A percentile compares a stretch with the other conserved stretches of the same genome.
Evolutionary conservation across 2,329 filamentous ascomycete genomes (phyloP).

Genomic region (Colletotrichum somersetense): DNA sequence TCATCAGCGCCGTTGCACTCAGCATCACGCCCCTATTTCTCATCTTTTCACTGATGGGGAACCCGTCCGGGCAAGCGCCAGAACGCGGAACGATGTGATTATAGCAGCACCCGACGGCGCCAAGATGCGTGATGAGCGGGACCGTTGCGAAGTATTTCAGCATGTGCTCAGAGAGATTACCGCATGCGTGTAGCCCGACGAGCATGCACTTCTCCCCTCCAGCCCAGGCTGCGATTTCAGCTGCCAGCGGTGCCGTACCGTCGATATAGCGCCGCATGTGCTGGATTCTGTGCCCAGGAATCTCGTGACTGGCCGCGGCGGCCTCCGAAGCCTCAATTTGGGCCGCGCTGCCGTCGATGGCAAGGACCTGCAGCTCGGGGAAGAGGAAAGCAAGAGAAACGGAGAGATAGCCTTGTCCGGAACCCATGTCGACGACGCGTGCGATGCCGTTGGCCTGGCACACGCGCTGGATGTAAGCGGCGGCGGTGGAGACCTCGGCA

Average conservation of each 20-base stretch:
- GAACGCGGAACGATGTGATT: constrained; percentile 51
- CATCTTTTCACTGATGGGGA: constrained; percentile 53
- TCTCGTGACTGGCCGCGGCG: constrained; percentile 44
- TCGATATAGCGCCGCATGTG: constrained; percentile 49
- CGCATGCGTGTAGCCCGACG: constrained; percentile 51
- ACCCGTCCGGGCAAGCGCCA: constrained; percentile 52
- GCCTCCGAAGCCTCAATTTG: constrained; percentile 48
- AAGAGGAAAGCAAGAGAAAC: constrained; percentile 48
- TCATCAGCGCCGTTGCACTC: constrained; percentile 51
- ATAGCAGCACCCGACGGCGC: constrained; percentile 51
- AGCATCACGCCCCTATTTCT: constrained; percentile 43
- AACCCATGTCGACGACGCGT: constrained; percentile 44
- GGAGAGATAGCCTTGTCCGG: constrained; percentile 50
- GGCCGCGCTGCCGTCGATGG: constrained; percentile 50
- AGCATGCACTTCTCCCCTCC: constrained; percentile 48
- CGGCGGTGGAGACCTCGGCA: constrained; percentile 48
- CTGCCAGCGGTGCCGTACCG: constrained; percentile 43
- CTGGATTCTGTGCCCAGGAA: constrained; percentile 43
- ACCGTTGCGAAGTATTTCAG: constrained; percentile 47
- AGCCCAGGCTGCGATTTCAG: constrained; percentile 47
- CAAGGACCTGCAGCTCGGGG: constrained; percentile 46
- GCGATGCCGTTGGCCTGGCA: constrained; percentile 46
- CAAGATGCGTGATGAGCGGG: constrained; percentile 45
- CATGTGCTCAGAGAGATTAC: constrained; percentile 51
- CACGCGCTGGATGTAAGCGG: constrained; percentile 45